Evolutionary conservation across 176 grass and related monocot genomes (phyloP).

Genomic region (Alloteropsis semialata): DNA sequence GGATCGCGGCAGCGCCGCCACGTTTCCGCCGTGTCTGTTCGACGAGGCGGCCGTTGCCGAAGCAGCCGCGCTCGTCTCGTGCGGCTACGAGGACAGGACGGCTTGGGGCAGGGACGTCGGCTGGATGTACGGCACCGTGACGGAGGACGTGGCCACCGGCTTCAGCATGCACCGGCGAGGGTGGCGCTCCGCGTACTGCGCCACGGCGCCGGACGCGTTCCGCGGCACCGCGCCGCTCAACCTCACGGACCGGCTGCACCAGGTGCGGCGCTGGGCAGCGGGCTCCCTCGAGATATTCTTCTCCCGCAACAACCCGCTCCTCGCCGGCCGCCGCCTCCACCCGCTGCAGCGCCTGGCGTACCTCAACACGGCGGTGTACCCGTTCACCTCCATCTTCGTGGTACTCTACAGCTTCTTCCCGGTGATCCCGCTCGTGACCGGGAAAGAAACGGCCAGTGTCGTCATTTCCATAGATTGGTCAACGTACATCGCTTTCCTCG

Average conservation of each 20-base stretch:
- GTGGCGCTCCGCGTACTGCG: constrained; percentile 21
- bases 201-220: constrained; percentile 23
- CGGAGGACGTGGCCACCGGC: constrained; percentile 27
- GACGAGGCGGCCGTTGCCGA: neutral
- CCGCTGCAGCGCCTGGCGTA: constrained; percentile 26
- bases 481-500: constrained; percentile 10
- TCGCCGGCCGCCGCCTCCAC: constrained; percentile 17
- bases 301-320: constrained; percentile 3
- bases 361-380: constrained; percentile 39
- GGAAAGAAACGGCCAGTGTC: neutral
- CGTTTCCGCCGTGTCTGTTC: too few relatives aligned
- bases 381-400: constrained; percentile 31
- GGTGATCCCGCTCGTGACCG: neutral
- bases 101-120: neutral
- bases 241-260: constrained; percentile 19
- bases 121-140: constrained; percentile 19
- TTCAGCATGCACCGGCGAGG: constrained; percentile 6
- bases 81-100: neutral
- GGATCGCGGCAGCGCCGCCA: too few relatives aligned
- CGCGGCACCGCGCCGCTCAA: constrained; percentile 25
- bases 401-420: neutral
- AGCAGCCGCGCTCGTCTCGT: neutral
- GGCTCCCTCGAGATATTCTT: constrained; percentile 23
- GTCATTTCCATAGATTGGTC: neutral
- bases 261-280: neutral